Evolutionary conservation across 106 monocot species (phyloP).

Genomic region (Platanthera zijinensis): DNA sequence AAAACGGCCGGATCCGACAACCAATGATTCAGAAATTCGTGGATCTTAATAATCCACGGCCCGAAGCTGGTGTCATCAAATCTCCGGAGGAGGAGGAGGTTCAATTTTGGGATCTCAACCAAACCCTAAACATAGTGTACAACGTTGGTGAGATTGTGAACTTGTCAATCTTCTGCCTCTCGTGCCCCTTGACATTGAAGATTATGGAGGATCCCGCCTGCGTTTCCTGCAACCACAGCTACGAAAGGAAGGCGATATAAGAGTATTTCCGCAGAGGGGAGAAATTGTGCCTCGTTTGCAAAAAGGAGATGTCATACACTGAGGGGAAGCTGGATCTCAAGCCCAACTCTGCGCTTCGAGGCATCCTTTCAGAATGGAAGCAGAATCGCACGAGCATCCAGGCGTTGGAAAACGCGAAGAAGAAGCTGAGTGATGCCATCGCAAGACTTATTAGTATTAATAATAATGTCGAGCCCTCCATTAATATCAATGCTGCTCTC

Average conservation of each 20-base stretch:
- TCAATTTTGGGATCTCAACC: neutral
- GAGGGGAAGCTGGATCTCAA: neutral
- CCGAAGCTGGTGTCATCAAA: neutral
- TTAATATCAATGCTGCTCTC: neutral
- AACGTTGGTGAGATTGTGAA: neutral
- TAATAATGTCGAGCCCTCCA: neutral
- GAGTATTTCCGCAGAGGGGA: neutral
- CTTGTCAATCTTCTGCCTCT: neutral
- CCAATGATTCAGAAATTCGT: too few relatives aligned
- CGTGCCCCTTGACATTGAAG: neutral
- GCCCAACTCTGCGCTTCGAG: neutral
- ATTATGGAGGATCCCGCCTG: neutral
- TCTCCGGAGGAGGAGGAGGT: neutral
- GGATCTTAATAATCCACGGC: too few relatives aligned
- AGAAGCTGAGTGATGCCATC: neutral
- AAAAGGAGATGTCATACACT: neutral
- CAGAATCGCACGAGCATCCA: neutral
- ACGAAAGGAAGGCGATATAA: neutral
- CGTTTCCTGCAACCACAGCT: constrained; percentile 1
- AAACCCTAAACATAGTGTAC: neutral
- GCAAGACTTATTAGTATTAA: neutral
- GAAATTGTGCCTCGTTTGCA: neutral
- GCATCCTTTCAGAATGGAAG: neutral
- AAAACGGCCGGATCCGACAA: neutral
- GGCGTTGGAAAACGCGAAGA: neutral